phyloP scores from a whole-genome alignment of 1,139 yeast genomes.

The Candida gigantensis region DNA sequence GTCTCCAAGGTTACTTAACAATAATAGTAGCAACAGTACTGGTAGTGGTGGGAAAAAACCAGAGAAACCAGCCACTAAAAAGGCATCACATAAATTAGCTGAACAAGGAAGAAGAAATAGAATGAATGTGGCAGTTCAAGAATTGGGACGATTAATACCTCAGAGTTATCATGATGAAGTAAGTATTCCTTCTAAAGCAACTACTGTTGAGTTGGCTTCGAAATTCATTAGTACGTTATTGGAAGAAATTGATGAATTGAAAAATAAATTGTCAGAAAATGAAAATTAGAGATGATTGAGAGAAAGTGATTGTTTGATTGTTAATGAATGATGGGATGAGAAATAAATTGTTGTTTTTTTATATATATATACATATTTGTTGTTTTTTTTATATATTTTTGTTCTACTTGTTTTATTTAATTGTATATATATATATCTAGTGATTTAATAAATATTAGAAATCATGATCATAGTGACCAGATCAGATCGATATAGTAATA shows the following conservation, averaged over 20 bases:
- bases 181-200: slow-evolving; percentile 79
- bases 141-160: slow-evolving; percentile 69
- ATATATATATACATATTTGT: too few relatives aligned
- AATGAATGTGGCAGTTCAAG: slow-evolving; percentile 83
- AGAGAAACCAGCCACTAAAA: slow-evolving; percentile 49
- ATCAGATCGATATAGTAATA: too few relatives aligned
- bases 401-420: too few relatives aligned
- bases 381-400: too few relatives aligned
- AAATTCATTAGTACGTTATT: slow-evolving; percentile 58
- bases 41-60: slow-evolving; percentile 16
- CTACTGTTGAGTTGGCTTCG: slow-evolving; percentile 89
- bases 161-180: slow-evolving; percentile 59
- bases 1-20: slow-evolving; percentile 19
- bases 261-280: too few relatives aligned
- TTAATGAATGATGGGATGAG: too few relatives aligned
- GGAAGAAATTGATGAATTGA: slow-evolving; percentile 10
- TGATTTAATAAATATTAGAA: too few relatives aligned
- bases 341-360: too few relatives aligned
- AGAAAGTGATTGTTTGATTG: too few relatives aligned
- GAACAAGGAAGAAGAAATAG: slow-evolving; percentile 95
- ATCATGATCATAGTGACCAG: too few relatives aligned
- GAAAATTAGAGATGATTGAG: too few relatives aligned
- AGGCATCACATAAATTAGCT: slow-evolving; percentile 87
- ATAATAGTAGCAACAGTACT: neutral
- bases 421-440: too few relatives aligned